These are phyloP conservation scores for Brassica nigra DNA, from an alignment of 345 rosid species.

Conservation along the genomic window DNA sequence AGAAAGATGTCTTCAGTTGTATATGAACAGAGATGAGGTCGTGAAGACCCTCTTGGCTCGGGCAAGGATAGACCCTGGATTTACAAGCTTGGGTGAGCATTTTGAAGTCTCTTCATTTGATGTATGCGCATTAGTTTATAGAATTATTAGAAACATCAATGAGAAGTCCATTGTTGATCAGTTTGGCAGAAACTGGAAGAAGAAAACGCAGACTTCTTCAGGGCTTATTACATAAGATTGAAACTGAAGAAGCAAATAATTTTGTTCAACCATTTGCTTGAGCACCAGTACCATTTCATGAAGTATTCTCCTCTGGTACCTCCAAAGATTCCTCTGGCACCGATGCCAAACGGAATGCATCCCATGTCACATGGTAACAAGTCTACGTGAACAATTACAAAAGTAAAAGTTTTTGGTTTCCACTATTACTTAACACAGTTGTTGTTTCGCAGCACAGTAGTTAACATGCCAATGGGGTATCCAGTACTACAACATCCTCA, in stretches of 20 bases:
- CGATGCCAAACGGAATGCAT: constrained; percentile 91
- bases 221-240: constrained; percentile 91
- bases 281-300: constrained; percentile 92
- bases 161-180: constrained; percentile 31
- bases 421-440: constrained; percentile 34
- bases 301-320: constrained; percentile 60
- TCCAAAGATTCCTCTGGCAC: constrained; percentile 77
- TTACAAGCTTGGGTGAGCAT: constrained; percentile 39
- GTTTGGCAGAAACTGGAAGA: constrained; percentile 99
- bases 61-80: constrained; percentile 48
- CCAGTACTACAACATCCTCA: constrained; percentile 94
- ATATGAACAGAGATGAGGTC: constrained; percentile 60
- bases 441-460: constrained; percentile 71
- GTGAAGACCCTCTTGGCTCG: constrained; percentile 44
- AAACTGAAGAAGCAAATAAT: constrained; percentile 92
- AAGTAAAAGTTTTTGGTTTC: not conserved
- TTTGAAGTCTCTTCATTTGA: not conserved
- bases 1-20: constrained; percentile 59
- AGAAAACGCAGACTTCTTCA: constrained; percentile 92
- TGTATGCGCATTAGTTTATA: not conserved
- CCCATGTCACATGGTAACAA: constrained; percentile 76
- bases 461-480: constrained; percentile 94
- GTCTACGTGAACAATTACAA: constrained; percentile 30
- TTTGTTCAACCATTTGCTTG: constrained; percentile 85
- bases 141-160: constrained; percentile 13